Base-by-base conservation (phyloP, 306 rosid genomes). In the Corylus americana region DNA sequence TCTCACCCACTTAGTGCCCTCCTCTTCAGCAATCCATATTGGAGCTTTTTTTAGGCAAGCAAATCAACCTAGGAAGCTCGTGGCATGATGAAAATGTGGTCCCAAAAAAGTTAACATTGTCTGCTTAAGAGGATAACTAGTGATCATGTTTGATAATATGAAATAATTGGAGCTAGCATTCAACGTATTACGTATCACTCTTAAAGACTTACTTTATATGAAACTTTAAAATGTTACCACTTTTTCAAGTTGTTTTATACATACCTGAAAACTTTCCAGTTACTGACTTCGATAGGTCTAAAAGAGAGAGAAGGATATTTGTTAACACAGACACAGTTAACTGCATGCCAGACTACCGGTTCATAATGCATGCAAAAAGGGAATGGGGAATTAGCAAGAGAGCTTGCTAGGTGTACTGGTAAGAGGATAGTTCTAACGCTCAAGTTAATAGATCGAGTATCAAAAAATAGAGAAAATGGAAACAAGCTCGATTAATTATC, bases 11-110 rank as follows among this genome's bases (percentile, higher is more conserved):
- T n/a, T 53, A 57, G 88, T 92, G 97, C 87, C 73, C 79, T 93
- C 97, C 87, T 88, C 87, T 88, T 87, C 94, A 89, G 81, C 91
- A 87, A 83, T 85, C 96, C 94, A 91, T 82, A 81, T 58, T 39
- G 1, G 57, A 13, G 29, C 69, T 12, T 70, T 16, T 29, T 53
- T 50, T 51, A 11, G 16, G 37, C 37, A 59, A 25, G 37, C 11
- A 29, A 62, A 29, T 62, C 69, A 27, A 61, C 68, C 42, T 29
- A 25, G 10, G 17, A 61, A 61, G 68, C 4, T 61, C 18, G 69
- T 27, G 72, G 44, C 31, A 42, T 39, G 71, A 67, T 39, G 13
- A 14, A 16, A 39, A 35, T 18, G 22, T 66, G 72, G 72, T 9
- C 72, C 49, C 51, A 42, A 18, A 18, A 42, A 68, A 39, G 53